A percentile compares a stretch with the other conserved stretches of the same genome.
Conservation (phyloP, 768 basidiomycete species). For the Boletus reticulatus region DNA sequence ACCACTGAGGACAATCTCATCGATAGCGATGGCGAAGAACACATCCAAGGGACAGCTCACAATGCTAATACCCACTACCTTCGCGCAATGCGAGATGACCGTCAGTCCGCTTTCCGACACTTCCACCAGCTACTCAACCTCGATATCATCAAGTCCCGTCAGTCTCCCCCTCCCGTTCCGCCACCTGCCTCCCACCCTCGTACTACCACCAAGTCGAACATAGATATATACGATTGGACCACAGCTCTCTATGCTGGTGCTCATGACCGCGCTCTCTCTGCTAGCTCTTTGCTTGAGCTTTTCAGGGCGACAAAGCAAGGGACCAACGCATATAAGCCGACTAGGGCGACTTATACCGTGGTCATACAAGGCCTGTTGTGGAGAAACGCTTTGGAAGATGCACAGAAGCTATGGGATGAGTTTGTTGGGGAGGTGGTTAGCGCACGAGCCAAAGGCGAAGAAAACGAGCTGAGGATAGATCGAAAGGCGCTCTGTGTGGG, state of each 20-base stretch:
- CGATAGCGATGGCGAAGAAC: background rate
- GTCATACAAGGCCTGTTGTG: slow-evolving; percentile 52
- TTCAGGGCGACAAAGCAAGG: slow-evolving; percentile 34
- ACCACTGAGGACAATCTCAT: slow-evolving; percentile 2
- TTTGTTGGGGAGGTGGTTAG: slow-evolving; percentile 25
- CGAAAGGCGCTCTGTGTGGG: slow-evolving; percentile 48
- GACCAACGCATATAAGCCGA: slow-evolving; percentile 36
- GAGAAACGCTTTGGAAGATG: slow-evolving; percentile 39
- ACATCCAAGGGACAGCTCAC: slow-evolving; percentile 23
- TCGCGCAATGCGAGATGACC: slow-evolving; percentile 38
- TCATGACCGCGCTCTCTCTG: slow-evolving; percentile 35
- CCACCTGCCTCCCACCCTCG: background rate
- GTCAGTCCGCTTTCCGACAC: slow-evolving; percentile 46
- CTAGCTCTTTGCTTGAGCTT: slow-evolving; percentile 35
- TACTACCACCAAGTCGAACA: slow-evolving; percentile 20
- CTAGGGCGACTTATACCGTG: slow-evolving; percentile 49
- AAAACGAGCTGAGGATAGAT: slow-evolving; percentile 36
- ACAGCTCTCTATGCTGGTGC: slow-evolving; percentile 45
- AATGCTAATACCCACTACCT: slow-evolving; percentile 45
- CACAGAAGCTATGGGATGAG: slow-evolving; percentile 43
- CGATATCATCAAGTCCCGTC: slow-evolving; percentile 17
- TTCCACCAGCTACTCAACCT: slow-evolving; percentile 37
- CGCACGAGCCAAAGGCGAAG: background rate
- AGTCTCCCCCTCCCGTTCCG: background rate
- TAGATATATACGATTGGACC: slow-evolving; percentile 48